Evolutionary conservation across 1,139 yeast genomes (phyloP), one percentile per base, ranked within the genome.

Genomic region (Scheffersomyces parashehatae): DNA sequence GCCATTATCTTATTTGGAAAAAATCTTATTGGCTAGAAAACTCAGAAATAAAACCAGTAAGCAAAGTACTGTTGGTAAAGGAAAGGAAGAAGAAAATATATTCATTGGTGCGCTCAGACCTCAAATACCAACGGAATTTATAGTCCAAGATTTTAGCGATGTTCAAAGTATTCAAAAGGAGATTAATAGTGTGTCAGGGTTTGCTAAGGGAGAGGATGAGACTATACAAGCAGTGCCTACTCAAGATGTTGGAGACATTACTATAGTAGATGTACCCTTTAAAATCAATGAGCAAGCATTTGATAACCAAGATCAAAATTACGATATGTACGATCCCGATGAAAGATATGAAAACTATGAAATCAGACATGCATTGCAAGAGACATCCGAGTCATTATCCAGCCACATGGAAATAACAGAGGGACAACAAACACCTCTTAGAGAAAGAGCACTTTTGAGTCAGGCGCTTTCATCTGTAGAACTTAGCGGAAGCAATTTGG

Each of bases 1-100:
- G 24, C 35, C 20, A 13, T n/a, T 31, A 7, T 54, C 75, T 0
- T 70, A 69, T 44, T 55, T 70, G 31, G 74, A 70, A 38, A 51
- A 62, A 39, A 67, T 67, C 30, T 48, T 67, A 3, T 45, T 48
- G 41, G 54, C 54, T 4, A 41, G 56, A 31, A 42, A 40, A 15
- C 20, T 40, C 20, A 51, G 26, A 20, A 38, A 28, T 20, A 38
- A 29, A 11, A 32, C 14, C 36, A 38, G 32, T 29, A 38, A 14
- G 20, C 35, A 32, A 35, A 8, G 3, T 7, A 9, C 29, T 11
- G 24, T 20, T 4, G 37, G 11, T 5, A 6, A 13, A 9, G 20
- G 4, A 11, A 35, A 26, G 13, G 37, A 20, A 13, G 11, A 26
- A 8, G 10, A 11, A 4, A 11, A 14, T 10, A 11, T 15, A n/a